Base-by-base conservation (phyloP, 805 yeast genomes). In the Cephaloascus albidus region DNA sequence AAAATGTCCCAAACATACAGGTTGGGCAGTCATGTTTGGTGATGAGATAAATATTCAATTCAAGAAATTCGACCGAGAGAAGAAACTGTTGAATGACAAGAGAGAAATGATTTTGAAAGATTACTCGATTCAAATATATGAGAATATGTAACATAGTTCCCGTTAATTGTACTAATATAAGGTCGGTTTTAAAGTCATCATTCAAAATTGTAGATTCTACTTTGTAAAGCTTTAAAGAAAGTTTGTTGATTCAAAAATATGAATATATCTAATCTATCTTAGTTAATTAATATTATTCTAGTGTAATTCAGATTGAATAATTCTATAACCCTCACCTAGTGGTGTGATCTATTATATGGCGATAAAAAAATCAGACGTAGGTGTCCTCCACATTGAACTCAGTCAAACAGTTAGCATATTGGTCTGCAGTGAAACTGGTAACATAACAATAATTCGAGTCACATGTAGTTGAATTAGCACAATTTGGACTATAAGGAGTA, bases 1-100 rank as follows among this genome's bases (percentile, higher is more conserved):
- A 39, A 78, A 75, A 46, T 80, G 87, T 51, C 51, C 51, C 3
- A 68, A 72, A 36, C 87, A 80, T 45, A 63, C 58, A 36, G 72
- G 74, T 1, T 74, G 80, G 78, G 14, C 17, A 39, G 42, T 48
- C 12, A 59, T 65, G 31, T 43, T 55, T 14, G 45, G 45, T 36
- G 63, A 58, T 36, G 65, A 64, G 36, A 55, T 72, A 23, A 62
- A 61, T 28, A 34, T 53, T 20, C 55, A 58, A 16, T 36, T 65
- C n/a, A 55, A 52, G 4, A 55, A 50, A 15, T 38, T 60, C 5
- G 53, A 52, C 4, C 36, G 42, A 4, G 42, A 49, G 18, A 38
- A 50, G 3, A 38, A 35, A 0, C 40, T 40, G 17, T 47, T 60
- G 4, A 50, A 55, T 16, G 47, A 50, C 3, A 55, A 55, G 26